These are phyloP conservation scores for Eragrostis nindensis DNA, from an alignment of 176 grass and related monocot species.

Conservation along the genomic window DNA sequence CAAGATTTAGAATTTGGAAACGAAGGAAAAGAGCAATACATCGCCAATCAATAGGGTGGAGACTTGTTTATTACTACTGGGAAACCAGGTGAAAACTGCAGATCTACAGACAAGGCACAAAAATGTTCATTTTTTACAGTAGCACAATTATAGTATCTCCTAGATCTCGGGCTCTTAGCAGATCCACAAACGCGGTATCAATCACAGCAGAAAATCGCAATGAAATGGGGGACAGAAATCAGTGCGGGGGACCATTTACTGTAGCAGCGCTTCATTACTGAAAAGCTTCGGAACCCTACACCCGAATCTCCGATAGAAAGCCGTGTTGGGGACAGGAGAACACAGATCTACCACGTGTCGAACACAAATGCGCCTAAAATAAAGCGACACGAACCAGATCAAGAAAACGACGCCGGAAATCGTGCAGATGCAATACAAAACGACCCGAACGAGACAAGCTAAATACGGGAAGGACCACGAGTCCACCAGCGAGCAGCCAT, in stretches of 20 bases:
- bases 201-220: not conserved
- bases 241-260: not conserved
- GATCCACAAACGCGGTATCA: not conserved
- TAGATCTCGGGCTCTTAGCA: too few species aligned
- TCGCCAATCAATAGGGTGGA: not conserved
- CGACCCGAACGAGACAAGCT: not conserved
- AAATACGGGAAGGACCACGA: not conserved
- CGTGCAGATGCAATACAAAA: not conserved
- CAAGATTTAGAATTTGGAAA: not conserved
- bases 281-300: too few species aligned
- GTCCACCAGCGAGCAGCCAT: too few species aligned
- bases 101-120: not conserved
- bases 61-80: not conserved
- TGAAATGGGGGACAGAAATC: not conserved
- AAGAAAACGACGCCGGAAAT: not conserved
- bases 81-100: not conserved
- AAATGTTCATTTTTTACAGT: not conserved
- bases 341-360: slow-evolving; percentile 7
- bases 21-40: too few species aligned
- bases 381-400: not conserved
- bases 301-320: too few species aligned
- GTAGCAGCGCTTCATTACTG: too few species aligned
- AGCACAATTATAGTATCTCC: too few species aligned
- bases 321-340: not conserved
- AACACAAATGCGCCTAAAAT: not conserved